These are phyloP conservation scores for Clarireedia homoeocarpa DNA, from an alignment of 2,329 filamentous ascomycete species.

Conservation along the genomic window DNA sequence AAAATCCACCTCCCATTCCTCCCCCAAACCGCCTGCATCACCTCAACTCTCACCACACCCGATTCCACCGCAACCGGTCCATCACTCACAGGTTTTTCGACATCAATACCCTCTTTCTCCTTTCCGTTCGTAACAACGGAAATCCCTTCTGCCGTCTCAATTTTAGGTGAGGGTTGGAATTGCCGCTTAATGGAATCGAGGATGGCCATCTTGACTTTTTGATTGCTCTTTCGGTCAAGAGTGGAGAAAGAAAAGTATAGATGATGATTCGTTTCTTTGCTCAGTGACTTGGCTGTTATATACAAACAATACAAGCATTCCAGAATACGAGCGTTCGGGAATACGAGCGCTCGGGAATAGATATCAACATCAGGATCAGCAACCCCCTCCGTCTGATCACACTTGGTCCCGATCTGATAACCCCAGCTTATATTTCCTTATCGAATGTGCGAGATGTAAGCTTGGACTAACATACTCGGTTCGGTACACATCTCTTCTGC, in stretches of 20 bases:
- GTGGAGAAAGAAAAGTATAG: too few relatives aligned
- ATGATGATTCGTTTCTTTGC: too few relatives aligned
- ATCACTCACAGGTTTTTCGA: background rate
- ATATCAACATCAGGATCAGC: background rate
- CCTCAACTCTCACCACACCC: constrained; percentile 21
- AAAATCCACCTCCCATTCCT: constrained; percentile 18
- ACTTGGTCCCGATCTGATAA: background rate
- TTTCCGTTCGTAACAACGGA: background rate
- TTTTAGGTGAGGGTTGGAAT: background rate
- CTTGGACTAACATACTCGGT: too few relatives aligned
- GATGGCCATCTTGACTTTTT: background rate
- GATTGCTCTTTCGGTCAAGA: too few relatives aligned
- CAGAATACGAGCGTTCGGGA: background rate
- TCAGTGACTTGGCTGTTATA: background rate
- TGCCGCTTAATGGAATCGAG: background rate
- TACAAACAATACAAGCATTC: background rate
- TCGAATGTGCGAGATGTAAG: background rate
- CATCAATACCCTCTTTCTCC: background rate
- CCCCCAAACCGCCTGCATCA: constrained; percentile 23
- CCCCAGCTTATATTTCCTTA: background rate
- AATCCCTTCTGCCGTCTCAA: background rate
- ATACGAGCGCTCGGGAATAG: background rate
- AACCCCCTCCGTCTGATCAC: background rate
- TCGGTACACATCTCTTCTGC: background rate
- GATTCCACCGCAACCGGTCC: constrained; percentile 3